Percentiles rank a stretch among this genome's conserved stretches.
These are phyloP conservation scores for Haematococcus lacustris DNA, from an alignment of 139 green algal species.

Conservation along the genomic window DNA sequence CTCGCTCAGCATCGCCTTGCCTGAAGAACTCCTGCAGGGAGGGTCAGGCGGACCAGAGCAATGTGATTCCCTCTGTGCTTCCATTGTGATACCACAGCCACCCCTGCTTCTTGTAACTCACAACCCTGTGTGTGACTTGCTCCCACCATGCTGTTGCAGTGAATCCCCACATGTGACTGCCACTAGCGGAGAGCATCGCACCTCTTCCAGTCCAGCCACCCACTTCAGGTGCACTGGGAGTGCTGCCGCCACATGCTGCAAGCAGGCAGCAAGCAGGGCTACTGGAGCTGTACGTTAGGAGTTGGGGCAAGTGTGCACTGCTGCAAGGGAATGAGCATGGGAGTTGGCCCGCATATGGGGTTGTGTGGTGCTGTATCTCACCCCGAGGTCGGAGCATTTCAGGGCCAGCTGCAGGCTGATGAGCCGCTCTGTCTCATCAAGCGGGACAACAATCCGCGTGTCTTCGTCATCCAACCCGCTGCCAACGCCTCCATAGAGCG, in stretches of 20 bases:
- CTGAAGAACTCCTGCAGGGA: slow-evolving; percentile 47
- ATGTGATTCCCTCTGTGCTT: no score
- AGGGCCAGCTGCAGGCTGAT: slow-evolving; percentile 37
- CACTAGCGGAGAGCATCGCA: slow-evolving; percentile 40
- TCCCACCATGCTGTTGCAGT: no score
- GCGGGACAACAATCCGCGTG: slow-evolving; percentile 30
- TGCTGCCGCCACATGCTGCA: slow-evolving; percentile 30
- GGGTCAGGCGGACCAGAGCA: no score
- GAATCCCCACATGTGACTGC: no score
- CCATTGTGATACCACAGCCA: no score
- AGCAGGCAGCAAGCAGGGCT: no score
- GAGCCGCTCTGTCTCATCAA: slow-evolving; percentile 41
- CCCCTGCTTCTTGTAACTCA: no score
- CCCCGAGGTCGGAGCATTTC: slow-evolving; percentile 51
- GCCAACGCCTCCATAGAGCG: neutral
- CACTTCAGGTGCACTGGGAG: slow-evolving; percentile 40
- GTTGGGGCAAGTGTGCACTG: no score
- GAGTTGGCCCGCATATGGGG: no score
- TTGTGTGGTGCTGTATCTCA: slow-evolving; percentile 14
- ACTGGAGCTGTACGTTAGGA: no score
- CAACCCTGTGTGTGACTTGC: no score
- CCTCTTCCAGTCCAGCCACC: slow-evolving; percentile 46
- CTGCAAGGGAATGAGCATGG: no score
- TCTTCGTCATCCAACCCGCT: neutral
- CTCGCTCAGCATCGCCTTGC: slow-evolving; percentile 46